Base-by-base conservation (phyloP, 2,329 filamentous ascomycete genomes). In the Aphanoascus verrucosus region DNA sequence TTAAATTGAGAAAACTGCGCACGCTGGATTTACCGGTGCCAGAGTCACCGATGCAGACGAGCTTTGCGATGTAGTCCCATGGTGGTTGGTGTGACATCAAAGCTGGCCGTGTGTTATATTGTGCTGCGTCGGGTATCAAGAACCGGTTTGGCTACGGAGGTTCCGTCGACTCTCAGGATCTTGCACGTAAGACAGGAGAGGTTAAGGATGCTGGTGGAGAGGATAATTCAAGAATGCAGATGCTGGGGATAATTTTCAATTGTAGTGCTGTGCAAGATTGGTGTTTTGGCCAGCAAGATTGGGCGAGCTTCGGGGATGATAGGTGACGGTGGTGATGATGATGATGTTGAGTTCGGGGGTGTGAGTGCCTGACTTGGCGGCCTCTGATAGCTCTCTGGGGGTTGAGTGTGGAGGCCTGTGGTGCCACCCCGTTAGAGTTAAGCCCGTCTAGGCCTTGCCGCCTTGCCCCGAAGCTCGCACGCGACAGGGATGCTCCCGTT, bases 61-160 rank as follows among this genome's bases (percentile, higher is more conserved):
- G 87, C 74, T 98, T 98, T 70, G 91, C 90, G 68, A 97, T 98
- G 76, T 94, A 97, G 75, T 97, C 89, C 91, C 91, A 97, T 71
- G 88, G 85, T 70, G 88, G 85, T 37, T 53, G 51, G 64, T 70
- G 67, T 67, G 69, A 72, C 70, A 72, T 72, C 64, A 65, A 66
- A 65, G 66, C 62, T 57, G 54, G 49, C 32, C 37, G 31, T 15
- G 28, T n/a, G n/a, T 31, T 44, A 38, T 50, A 55, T 15, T 4
- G 35, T 32, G 55, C 55, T 20, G 53, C 55, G 49, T 59, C 50
- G 46, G 43, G 19, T 48, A n/a, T 15, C 15, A 4, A 4, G 5
- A 14, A 42, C 11, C 28, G 31, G 23, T 28, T 28, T 28, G 23
- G 23, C 23, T 3, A 28, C 7, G 23, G 23, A 28, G 23, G 23